Evolutionary conservation across 73 alveolate species (phyloP).

Genomic region (Paramecium octaurelia): DNA sequence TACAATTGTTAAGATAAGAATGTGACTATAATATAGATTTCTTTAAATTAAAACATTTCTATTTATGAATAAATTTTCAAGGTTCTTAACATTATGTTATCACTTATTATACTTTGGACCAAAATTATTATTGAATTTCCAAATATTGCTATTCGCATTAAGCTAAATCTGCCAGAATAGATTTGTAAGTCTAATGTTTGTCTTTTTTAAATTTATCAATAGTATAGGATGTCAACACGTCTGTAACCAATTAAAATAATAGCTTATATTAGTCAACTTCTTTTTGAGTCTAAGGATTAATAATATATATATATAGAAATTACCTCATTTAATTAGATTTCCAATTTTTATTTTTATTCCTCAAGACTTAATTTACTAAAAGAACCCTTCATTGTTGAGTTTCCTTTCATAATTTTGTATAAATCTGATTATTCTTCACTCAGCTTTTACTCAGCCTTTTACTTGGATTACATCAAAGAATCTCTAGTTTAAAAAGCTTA

Average conservation of each 20-base stretch:
- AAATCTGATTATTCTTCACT: conserved; percentile 29
- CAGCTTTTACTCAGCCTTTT: not conserved
- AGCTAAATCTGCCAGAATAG: not conserved
- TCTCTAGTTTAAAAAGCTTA: conserved; percentile 30
- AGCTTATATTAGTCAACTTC: not conserved
- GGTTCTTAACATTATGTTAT: not conserved
- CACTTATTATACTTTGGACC: not conserved
- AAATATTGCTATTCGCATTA: not conserved
- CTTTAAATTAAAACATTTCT: not conserved
- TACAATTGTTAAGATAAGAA: not conserved
- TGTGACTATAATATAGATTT: not conserved
- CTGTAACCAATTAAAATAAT: conserved; percentile 4
- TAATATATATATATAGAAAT: not conserved
- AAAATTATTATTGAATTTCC: not conserved
- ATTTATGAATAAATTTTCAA: not conserved
- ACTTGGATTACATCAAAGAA: not conserved
- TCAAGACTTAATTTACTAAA: not conserved
- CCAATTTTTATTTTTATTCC: not conserved
- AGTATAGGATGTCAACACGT: not conserved
- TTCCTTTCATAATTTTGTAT: not conserved
- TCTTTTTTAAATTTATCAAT: not conserved
- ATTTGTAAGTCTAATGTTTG: not conserved
- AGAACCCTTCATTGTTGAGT: not conserved
- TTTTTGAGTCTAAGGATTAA: not conserved
- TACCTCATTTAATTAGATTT: not conserved